Conservation (phyloP, 768 basidiomycete species). For the Hericium erinaceus region DNA sequence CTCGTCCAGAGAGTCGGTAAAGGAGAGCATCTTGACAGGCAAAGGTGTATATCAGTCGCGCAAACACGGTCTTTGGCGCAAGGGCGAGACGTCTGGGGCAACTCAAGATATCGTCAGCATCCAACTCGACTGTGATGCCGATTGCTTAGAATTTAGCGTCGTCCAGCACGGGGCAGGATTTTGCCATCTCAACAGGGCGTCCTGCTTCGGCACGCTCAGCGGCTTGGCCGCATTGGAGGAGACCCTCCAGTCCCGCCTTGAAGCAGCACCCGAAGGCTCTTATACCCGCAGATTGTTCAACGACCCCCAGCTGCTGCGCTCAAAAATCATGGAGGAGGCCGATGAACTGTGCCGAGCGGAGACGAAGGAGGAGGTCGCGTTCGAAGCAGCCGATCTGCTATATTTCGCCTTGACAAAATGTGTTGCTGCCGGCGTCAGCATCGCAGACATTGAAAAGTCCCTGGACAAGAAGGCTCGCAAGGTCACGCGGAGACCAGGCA, state of each 20-base stretch:
- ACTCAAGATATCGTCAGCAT: conserved; percentile 83
- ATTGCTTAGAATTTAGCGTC: conserved; percentile 86
- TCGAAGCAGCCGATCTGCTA: conserved; percentile 90
- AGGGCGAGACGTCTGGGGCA: conserved; percentile 93
- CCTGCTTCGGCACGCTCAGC: conserved; percentile 81
- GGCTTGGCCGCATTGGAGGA: conserved; percentile 77
- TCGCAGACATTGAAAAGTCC: conserved; percentile 76
- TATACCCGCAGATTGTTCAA: conserved; percentile 86
- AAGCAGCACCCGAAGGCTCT: conserved; percentile 77
- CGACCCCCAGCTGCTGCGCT: conserved; percentile 69
- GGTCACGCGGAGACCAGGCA: conserved; percentile 79
- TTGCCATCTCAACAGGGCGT: conserved; percentile 80
- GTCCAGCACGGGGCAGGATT: conserved; percentile 87
- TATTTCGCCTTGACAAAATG: conserved; percentile 90
- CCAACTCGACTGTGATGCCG: conserved; percentile 84
- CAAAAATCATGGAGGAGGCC: conserved; percentile 98
- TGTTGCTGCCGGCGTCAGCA: conserved; percentile 67
- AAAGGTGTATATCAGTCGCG: conserved; percentile 95
- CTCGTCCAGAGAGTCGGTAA: conserved; percentile 80
- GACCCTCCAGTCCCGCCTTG: conserved; percentile 63
- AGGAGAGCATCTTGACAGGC: conserved; percentile 79
- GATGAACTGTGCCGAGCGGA: conserved; percentile 87
- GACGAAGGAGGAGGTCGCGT: conserved; percentile 75
- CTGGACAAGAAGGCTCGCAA: conserved; percentile 81
- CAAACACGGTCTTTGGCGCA: conserved; percentile 92